Evolutionary conservation across 1,139 yeast genomes (phyloP).

Genomic region (Sugiyamaella sp.): DNA sequence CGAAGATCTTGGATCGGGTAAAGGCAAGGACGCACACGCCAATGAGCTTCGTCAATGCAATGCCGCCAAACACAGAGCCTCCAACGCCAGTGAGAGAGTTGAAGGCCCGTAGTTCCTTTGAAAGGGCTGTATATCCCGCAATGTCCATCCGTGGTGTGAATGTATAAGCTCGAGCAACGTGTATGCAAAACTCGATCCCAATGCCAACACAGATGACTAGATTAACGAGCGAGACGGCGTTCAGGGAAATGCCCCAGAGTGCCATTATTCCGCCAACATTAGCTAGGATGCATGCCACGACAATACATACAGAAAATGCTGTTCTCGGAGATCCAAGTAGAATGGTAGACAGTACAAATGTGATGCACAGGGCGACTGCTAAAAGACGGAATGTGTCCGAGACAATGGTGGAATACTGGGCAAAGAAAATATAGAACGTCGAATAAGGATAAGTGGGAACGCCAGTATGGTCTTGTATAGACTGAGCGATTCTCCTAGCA

Average conservation of each 20-base stretch:
- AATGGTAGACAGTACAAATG: conserved; percentile 57
- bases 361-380: conserved; percentile 56
- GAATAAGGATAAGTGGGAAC: conserved; percentile 85
- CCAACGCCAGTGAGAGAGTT: conserved; percentile 76
- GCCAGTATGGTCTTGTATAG: conserved; percentile 51
- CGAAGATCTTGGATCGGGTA: conserved; percentile 83
- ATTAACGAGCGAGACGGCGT: conserved; percentile 89
- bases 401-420: conserved; percentile 74
- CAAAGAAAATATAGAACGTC: conserved; percentile 89
- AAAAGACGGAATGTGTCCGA: conserved; percentile 59
- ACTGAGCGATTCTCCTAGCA: conserved; percentile 68
- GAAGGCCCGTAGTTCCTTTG: conserved; percentile 50
- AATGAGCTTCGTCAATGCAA: conserved; percentile 82
- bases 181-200: conserved; percentile 91
- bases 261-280: conserved; percentile 84
- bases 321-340: conserved; percentile 69
- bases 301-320: conserved; percentile 57
- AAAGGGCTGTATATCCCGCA: conserved; percentile 24
- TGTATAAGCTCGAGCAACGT: conserved; percentile 78
- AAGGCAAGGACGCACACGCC: conserved; percentile 88
- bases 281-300: conserved; percentile 65
- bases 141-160: conserved; percentile 40
- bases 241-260: conserved; percentile 71
- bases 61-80: conserved; percentile 86
- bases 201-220: conserved; percentile 87